These are phyloP conservation scores for Pythium dissotocum DNA, from an alignment of 352 stramenopile genomes.

Conservation along the genomic window DNA sequence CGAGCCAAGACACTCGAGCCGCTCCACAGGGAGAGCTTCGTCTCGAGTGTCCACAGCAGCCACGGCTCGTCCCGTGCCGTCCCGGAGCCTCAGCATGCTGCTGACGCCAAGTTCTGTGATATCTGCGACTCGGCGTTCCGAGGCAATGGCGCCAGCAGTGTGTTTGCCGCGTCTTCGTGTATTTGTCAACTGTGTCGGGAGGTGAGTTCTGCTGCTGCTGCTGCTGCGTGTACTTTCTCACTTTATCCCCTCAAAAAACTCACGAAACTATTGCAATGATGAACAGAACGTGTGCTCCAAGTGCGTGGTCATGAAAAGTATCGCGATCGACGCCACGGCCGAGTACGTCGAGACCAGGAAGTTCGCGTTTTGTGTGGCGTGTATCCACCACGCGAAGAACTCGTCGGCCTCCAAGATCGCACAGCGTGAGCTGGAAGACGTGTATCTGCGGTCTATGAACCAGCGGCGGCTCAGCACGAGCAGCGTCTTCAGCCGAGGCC, in stretches of 20 bases:
- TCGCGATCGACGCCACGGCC: conserved; percentile 16
- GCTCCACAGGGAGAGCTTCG: background rate
- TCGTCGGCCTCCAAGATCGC: conserved; percentile 3
- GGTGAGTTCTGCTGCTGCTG: background rate
- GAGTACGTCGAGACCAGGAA: background rate
- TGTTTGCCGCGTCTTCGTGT: background rate
- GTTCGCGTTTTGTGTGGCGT: conserved; percentile 21
- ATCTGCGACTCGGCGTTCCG: conserved; percentile 13
- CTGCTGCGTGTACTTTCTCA: background rate
- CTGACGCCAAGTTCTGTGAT: conserved; percentile 6
- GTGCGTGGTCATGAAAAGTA: conserved; percentile 12
- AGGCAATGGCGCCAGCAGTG: background rate
- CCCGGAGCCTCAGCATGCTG: background rate
- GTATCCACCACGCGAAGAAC: conserved; percentile 15
- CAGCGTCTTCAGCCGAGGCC: background rate
- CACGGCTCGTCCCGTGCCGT: background rate
- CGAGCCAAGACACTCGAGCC: background rate
- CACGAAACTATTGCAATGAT: background rate
- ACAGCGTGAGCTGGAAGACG: conserved; percentile 1
- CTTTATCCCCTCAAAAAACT: background rate
- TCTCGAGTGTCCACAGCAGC: conserved; percentile 1
- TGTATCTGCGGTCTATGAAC: background rate
- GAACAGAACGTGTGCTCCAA: conserved; percentile 20
- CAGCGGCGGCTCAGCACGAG: background rate
- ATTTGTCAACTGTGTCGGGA: conserved; percentile 16